phyloP scores from a whole-genome alignment of 306 rosid genomes.

The Dalbergia cultrata region DNA sequence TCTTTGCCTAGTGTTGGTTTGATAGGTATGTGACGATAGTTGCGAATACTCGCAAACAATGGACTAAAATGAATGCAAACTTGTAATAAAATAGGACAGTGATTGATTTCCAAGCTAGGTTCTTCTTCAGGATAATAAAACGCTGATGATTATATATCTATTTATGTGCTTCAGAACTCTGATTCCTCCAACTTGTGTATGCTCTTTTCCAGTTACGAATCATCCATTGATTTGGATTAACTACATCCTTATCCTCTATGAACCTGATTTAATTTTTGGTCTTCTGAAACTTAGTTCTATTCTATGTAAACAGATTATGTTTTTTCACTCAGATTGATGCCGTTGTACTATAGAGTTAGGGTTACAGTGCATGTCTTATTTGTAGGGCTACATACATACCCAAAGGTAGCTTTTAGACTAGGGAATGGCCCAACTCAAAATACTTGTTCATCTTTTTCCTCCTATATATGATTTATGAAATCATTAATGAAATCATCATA shows the following conservation, averaged over 20 bases:
- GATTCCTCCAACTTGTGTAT: background rate
- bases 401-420: conserved; percentile 3
- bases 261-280: background rate
- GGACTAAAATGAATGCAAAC: background rate
- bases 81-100: background rate
- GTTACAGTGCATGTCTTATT: background rate
- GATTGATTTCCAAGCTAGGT: conserved; percentile 12
- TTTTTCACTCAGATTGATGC: conserved; percentile 20
- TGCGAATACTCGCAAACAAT: background rate
- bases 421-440: background rate
- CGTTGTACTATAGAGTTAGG: background rate
- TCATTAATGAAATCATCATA: background rate
- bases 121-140: background rate
- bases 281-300: conserved; percentile 21
- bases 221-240: conserved; percentile 11
- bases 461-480: background rate
- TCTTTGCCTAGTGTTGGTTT: background rate
- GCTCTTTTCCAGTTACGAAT: background rate
- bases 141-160: background rate
- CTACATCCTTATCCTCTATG: background rate
- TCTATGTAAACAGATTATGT: background rate
- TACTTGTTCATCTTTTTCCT: background rate
- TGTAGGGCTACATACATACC: background rate
- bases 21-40: background rate
- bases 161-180: conserved; percentile 2